phyloP scores from a whole-genome alignment of 331 rosid genomes.

The Stylosanthes scabra region DNA sequence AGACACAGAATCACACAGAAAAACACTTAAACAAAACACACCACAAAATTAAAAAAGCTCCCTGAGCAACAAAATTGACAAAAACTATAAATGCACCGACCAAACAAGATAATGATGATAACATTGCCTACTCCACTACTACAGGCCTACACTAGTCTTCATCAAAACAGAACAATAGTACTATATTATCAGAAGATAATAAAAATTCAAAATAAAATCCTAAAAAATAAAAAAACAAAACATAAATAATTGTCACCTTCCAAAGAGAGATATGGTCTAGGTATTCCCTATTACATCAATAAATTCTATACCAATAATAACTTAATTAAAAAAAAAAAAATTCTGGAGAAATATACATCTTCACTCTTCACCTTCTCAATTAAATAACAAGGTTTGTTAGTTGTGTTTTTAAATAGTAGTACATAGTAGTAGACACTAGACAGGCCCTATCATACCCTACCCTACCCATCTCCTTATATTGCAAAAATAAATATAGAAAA shows the following conservation, averaged over 20 bases:
- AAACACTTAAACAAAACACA: background rate
- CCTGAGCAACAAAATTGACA: background rate
- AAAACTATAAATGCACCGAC: slow-evolving; percentile 29
- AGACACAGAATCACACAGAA: slow-evolving; percentile 31
- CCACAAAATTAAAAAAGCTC: slow-evolving; percentile 4
- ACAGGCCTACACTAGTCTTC: slow-evolving; percentile 10
- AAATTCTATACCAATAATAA: background rate
- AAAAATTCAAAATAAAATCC: background rate
- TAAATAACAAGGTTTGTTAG: background rate
- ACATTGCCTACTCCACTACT: background rate
- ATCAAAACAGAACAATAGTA: slow-evolving; percentile 7
- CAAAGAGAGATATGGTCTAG: background rate
- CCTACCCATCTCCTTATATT: background rate
- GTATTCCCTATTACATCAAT: background rate
- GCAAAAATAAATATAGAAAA: slow-evolving; percentile 5
- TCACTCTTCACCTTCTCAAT: background rate
- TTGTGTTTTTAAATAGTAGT: background rate
- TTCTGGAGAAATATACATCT: background rate
- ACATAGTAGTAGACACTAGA: background rate
- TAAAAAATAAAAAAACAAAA: too few relatives aligned
- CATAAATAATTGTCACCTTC: slow-evolving; percentile 19
- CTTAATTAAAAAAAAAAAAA: background rate
- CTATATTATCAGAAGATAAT: background rate
- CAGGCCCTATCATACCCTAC: background rate
- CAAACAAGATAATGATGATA: slow-evolving; percentile 30